Evolutionary conservation across 2,329 filamentous ascomycete genomes (phyloP).

Genomic region (Grosmannia serpens): DNA sequence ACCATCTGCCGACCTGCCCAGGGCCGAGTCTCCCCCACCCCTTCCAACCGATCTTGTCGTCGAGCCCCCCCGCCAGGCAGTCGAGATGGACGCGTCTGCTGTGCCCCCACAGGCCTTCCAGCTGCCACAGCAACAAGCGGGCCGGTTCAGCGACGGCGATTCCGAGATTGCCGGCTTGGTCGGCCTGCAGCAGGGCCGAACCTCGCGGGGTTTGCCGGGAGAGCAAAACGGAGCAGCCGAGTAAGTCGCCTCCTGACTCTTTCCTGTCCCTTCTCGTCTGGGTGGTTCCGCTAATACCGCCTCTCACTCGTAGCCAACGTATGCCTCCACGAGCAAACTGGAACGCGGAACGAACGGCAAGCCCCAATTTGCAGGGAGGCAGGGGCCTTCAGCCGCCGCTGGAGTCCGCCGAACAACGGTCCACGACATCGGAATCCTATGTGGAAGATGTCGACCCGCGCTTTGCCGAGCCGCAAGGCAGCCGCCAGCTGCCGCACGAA

Average conservation of each 20-base stretch:
- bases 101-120: constrained; percentile 29
- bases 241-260: constrained; percentile 38
- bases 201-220: constrained; percentile 12
- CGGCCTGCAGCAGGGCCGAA: constrained; percentile 48
- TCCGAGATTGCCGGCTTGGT: constrained; percentile 65
- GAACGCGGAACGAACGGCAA: constrained; percentile 23
- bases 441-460: constrained; percentile 91
- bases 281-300: background rate
- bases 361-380: background rate
- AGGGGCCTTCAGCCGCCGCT: constrained; percentile 11
- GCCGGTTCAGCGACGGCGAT: constrained; percentile 50
- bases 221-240: constrained; percentile 33
- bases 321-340: constrained; percentile 45
- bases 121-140: constrained; percentile 31
- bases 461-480: constrained; percentile 46
- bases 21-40: constrained; percentile 55
- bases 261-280: background rate
- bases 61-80: constrained; percentile 47
- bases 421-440: constrained; percentile 35
- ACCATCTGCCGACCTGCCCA: constrained; percentile 33
- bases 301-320: constrained; percentile 29
- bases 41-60: constrained; percentile 32
- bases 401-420: constrained; percentile 15
- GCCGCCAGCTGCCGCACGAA: constrained; percentile 15
- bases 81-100: constrained; percentile 72